Percentiles rank a stretch among this genome's conserved stretches.
Evolutionary conservation across 305 asterid species (phyloP).

Genomic region (Withania somnifera): DNA sequence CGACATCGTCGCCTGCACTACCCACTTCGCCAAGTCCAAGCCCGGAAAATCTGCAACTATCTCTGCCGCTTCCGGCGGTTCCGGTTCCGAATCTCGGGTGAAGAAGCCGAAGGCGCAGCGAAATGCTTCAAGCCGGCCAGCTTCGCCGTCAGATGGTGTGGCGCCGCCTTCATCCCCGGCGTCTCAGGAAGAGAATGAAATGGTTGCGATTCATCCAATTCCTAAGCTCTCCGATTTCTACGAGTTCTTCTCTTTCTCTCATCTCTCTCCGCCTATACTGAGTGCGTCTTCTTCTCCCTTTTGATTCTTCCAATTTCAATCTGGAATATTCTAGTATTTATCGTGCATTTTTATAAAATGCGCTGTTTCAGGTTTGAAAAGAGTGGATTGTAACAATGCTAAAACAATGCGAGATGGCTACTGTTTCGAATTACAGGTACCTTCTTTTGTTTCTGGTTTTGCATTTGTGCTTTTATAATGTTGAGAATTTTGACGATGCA

Average conservation of each 20-base stretch:
- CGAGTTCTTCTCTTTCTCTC: conserved; percentile 85
- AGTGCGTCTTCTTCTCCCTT: conserved; percentile 35
- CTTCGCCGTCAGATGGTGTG: conserved; percentile 47
- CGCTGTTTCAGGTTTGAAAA: conserved; percentile 46
- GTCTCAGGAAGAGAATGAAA: conserved; percentile 54
- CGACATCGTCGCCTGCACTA: conserved; percentile 95
- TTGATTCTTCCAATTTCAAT: background rate
- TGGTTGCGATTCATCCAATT: conserved; percentile 94
- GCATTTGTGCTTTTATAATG: background rate
- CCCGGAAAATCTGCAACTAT: conserved; percentile 18
- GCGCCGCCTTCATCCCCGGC: conserved; percentile 27
- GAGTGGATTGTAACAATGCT: conserved; percentile 42
- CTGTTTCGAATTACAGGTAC: conserved; percentile 82
- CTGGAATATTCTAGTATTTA: background rate
- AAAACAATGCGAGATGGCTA: conserved; percentile 56
- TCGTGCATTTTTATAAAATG: background rate
- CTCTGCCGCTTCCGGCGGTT: conserved; percentile 1
- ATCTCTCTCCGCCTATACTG: conserved; percentile 73
- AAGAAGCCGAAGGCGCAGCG: conserved; percentile 42
- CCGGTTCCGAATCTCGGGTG: conserved; percentile 35
- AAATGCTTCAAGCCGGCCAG: conserved; percentile 26
- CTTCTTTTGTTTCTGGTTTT: background rate
- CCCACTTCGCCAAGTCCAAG: conserved; percentile 78
- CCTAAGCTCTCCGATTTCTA: conserved; percentile 99
- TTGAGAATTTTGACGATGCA: conserved; percentile 15